Evolutionary conservation across 2,329 filamentous ascomycete genomes (phyloP).

Genomic region (Sarocladium strictum): DNA sequence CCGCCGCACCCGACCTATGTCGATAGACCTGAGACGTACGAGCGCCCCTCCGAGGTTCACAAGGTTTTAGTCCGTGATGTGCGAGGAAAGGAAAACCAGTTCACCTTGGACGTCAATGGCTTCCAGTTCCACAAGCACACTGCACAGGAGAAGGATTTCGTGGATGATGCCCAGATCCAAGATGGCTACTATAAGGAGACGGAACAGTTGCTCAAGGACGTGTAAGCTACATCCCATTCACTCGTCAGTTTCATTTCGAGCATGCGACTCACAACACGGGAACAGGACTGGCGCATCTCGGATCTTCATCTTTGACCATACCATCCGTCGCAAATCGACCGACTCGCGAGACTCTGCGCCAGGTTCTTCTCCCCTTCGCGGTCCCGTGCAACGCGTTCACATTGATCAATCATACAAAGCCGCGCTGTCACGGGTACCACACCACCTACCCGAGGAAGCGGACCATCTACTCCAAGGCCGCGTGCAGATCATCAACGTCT

Average conservation of each 20-base stretch:
- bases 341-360: constrained; percentile 33
- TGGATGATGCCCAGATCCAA: constrained; percentile 57
- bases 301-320: constrained; percentile 59
- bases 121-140: constrained; percentile 28
- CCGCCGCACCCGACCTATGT: constrained; percentile 29
- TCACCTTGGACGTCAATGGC: constrained; percentile 31
- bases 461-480: constrained; percentile 36
- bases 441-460: constrained; percentile 36
- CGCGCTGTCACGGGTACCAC: constrained; percentile 32
- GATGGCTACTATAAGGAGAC: constrained; percentile 67
- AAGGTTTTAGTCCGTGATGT: constrained; percentile 28
- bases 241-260: neutral
- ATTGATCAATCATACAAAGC: constrained; percentile 51
- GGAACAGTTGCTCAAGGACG: constrained; percentile 58
- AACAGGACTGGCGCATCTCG: constrained; percentile 47
- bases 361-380: constrained; percentile 31
- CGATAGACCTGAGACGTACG: constrained; percentile 27
- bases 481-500: constrained; percentile 49
- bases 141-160: constrained; percentile 29
- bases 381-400: constrained; percentile 40
- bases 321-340: constrained; percentile 35
- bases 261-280: constrained; percentile 2
- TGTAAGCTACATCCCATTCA: constrained; percentile 32
- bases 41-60: constrained; percentile 21
- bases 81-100: constrained; percentile 28